Base-by-base conservation (phyloP, 768 basidiomycete species). In the Neoboletus brunneissimus region DNA sequence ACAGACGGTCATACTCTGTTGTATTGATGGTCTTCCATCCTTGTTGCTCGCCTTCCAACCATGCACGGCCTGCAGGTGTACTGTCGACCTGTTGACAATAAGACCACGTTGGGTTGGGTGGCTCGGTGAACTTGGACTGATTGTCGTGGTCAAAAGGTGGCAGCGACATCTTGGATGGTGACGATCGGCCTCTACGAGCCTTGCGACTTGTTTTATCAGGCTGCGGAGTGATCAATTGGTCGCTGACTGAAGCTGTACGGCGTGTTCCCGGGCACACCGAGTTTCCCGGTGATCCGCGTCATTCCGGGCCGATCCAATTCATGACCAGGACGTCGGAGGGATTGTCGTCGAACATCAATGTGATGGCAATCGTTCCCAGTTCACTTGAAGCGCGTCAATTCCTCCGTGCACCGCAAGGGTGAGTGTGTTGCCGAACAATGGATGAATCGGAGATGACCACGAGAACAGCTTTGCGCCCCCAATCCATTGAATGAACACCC, bases 11-110 rank as follows among this genome's bases (percentile, higher is more conserved):
- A 25, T 67, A 45, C 15, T 65, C 66, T 18, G 65, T 63, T 0
- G 75, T 64, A 42, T 76, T 62, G 46, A 75, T 60, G 25, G 57
- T 48, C 25, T 65, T 72, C 74, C 73, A 77, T 23, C 76, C 75
- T 10, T 66, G 62, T 20, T 67, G 52, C 51, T 73, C 75, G 18
- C 72, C 73, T 51, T 67, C 64, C 29, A 70, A 7, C 75, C 75
- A 76, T 15, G 51, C 64, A n/a, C 52, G 54, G 1, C 75, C 75
- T 2, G 54, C 59, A 4, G 69, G 59, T 0, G 68, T 72, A 7
- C 57, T 63, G n/a, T 62, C 59, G 16, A 75, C 56, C 49, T 31
- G 50, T 49, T 74, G 66, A n/a, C 73, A 64, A 34, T 58, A 74
- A 2, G 67, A 40, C 70, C 74, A 76, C 1, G 65, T 37, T 13